Evolutionary conservation across 1,139 yeast genomes (phyloP), one percentile per base, ranked within the genome.

Genomic region (Candida sanyaensis): DNA sequence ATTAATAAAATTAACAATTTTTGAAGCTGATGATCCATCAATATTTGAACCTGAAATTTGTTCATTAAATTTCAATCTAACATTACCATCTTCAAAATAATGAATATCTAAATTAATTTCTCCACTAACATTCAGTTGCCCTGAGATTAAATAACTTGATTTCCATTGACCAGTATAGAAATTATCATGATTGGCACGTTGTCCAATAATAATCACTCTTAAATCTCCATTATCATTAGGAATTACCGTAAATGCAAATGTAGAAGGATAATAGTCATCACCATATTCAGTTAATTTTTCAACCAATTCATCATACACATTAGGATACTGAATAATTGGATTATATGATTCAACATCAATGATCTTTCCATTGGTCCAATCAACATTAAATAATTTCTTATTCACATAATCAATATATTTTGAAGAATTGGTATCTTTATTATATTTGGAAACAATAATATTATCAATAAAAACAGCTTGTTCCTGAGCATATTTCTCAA

Each of bases 21-120:
- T 65, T 10, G 64, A 61, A 6, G 71, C 66, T 39, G 52, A 52
- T 10, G 46, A 47, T 6, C 32, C 48, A 11, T 23, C 34, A 1
- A 52, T 52, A 3, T 57, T 44, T 1, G 51, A 43, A 3, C 63
- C 61, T 6, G 62, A 62, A 2, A 78, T 59, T n/a, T 63, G 62
- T 46, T 82, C 80, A 8, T 67, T 59, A 27, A 86, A 80, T 55
- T 81, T 83, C 58, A 93, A 78, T 44, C 95, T 77, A 21, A 93
- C 98, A 60, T 93, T 93, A 29, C 99, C 99, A 58, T 93, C 98
- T 68, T 93, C 99, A 63, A 81, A 93, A 67, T 92, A 93, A 66
- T 93, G 99, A 41, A 92, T 87, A 55, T 88, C 93, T 37, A 91
- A 78, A 36, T 68, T 67, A 31, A 90, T 74, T 11, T 64, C 61